Base-by-base conservation (phyloP, 257 asterid genomes). In the Capsicum rhomboideum region DNA sequence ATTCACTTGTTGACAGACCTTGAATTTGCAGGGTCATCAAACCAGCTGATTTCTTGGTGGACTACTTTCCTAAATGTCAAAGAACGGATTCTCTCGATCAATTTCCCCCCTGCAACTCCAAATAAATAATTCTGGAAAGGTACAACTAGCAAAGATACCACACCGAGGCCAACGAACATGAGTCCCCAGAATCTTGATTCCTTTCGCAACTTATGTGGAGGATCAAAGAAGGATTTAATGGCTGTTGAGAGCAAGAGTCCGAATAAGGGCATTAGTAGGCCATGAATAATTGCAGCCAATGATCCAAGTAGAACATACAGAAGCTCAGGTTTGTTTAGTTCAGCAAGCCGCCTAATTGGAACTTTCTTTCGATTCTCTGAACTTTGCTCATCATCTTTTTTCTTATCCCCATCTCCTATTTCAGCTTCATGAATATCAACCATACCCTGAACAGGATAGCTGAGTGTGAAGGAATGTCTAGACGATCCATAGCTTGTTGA, bases 1-100 rank as follows among this genome's bases (percentile, higher is more conserved):
- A 13, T 46, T n/a, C 10, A 71, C 2, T 71, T 4, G 31, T n/a
- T 53, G 49, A 54, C 6, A 34, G 37, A 85, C 89, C 90, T 86
- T 77, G 90, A 88, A 61, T 88, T 88, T 84, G 81, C 44, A 66
- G 90, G 87, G 64, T 82, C 49, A 50, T 88, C 87, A 31, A 88
- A 88, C 90, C 90, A 86, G 75, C 85, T 28, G 26, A 83, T 83
- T 46, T 86, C 86, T 69, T 82, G 86, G 71, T 84, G 82, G 50
- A 86, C 81, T 44, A 86, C 80, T 66, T 78, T 86, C 78, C 84
- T 85, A 56, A 86, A 88, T 78, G 84, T 80, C 28, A 53, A 49
- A 34, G 83, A 58, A 29, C 85, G 83, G 26, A 88, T 59, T 46
- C 84, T 75, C 78, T 86, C 54, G 0, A 63, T 86, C 82, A 88